Evolutionary conservation across 768 basidiomycete genomes (phyloP).

Genomic region (Leucocoprinus birnbaumii): DNA sequence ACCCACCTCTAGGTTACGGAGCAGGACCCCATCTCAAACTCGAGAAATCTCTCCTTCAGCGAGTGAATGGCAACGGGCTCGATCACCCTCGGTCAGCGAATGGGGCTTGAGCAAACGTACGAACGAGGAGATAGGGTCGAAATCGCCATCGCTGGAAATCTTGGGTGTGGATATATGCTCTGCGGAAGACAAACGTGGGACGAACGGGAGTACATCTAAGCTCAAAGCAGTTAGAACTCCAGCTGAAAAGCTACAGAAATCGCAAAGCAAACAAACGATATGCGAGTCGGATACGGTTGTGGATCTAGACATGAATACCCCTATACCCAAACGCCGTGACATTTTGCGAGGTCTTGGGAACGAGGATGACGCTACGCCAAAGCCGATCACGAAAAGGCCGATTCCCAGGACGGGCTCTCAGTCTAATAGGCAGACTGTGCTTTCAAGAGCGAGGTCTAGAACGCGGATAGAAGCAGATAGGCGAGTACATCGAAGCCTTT

Average conservation of each 20-base stretch:
- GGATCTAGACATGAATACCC: background rate
- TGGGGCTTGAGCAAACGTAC: too few species aligned
- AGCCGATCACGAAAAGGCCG: background rate
- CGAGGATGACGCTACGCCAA: conserved; percentile 1
- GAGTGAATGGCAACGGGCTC: background rate
- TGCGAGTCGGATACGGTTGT: background rate
- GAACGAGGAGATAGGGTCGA: background rate
- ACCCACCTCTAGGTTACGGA: background rate
- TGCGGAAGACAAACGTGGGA: background rate
- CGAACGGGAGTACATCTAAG: background rate
- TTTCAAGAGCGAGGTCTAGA: background rate
- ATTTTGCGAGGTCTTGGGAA: background rate
- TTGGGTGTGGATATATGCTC: conserved; percentile 1
- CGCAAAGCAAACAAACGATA: background rate
- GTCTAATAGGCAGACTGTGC: background rate
- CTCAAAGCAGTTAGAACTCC: background rate
- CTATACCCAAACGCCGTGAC: conserved; percentile 1
- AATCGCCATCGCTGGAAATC: background rate
- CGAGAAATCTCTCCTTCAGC: background rate
- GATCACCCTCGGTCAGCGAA: background rate
- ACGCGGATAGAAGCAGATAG: background rate
- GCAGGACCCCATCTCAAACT: background rate
- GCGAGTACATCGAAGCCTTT: background rate
- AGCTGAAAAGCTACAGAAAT: background rate
- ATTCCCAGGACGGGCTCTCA: background rate